Evolutionary conservation across 2,329 filamentous ascomycete genomes (phyloP).

Genomic region (Blastomyces percursus): DNA sequence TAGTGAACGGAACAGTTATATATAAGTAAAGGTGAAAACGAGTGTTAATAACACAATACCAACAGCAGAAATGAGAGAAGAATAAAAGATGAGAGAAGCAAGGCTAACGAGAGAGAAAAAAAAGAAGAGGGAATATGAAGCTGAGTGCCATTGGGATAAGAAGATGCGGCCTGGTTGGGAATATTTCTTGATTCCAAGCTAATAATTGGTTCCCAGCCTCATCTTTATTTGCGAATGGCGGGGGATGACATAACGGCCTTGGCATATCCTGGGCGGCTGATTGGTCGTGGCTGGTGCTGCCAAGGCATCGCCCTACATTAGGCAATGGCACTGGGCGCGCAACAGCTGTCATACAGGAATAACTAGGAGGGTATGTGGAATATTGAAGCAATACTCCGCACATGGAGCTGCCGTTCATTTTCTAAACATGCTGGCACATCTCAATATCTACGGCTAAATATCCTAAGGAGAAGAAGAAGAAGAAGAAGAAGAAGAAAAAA

Average conservation of each 20-base stretch:
- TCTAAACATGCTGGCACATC: background rate
- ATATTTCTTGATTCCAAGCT: background rate
- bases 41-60: background rate
- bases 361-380: background rate
- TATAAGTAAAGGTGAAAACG: background rate
- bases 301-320: conserved; percentile 3
- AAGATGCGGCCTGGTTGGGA: background rate
- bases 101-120: background rate
- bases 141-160: background rate
- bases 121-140: background rate
- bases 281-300: background rate
- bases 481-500: no score
- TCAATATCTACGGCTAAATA: background rate
- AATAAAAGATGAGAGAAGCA: background rate
- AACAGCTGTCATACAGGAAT: background rate
- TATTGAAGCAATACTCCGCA: background rate
- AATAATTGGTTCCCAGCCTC: background rate
- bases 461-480: no score
- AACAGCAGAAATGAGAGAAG: background rate
- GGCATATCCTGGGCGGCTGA: conserved; percentile 3
- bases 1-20: background rate
- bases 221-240: conserved; percentile 11
- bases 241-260: conserved; percentile 12
- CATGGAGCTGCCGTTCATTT: background rate
- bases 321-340: background rate